These are phyloP conservation scores for Colletotrichum navitas DNA, from an alignment of 2,329 filamentous ascomycete genomes.

Conservation along the genomic window DNA sequence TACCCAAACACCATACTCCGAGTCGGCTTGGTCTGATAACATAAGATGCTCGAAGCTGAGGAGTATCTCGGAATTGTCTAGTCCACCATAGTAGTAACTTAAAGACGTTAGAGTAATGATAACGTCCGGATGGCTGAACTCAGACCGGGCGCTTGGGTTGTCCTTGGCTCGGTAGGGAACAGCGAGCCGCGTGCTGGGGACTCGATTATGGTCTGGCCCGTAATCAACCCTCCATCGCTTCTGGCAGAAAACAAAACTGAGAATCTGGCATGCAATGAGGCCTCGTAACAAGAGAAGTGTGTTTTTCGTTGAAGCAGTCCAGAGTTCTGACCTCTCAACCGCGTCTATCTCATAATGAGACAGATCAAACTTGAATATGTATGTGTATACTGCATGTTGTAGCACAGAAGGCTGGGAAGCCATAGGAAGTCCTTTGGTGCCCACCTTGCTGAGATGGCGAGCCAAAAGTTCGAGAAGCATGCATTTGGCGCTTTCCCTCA, in stretches of 20 bases:
- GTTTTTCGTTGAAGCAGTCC: slow-evolving; percentile 49
- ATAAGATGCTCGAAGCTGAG: slow-evolving; percentile 60
- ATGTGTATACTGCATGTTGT: slow-evolving; percentile 53
- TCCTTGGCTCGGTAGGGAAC: slow-evolving; percentile 74
- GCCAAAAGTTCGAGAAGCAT: slow-evolving; percentile 53
- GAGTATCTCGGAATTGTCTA: slow-evolving; percentile 64
- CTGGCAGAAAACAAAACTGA: slow-evolving; percentile 64
- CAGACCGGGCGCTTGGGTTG: slow-evolving; percentile 64
- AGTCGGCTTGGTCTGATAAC: slow-evolving; percentile 63
- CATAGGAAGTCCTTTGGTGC: slow-evolving; percentile 58
- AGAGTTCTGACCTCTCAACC: slow-evolving; percentile 55
- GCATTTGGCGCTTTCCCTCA: slow-evolving; percentile 51
- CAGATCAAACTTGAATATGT: slow-evolving; percentile 57
- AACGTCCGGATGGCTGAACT: slow-evolving; percentile 73
- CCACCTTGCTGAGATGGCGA: slow-evolving; percentile 56
- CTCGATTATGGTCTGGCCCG: slow-evolving; percentile 61
- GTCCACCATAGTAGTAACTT: slow-evolving; percentile 68
- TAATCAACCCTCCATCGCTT: slow-evolving; percentile 78
- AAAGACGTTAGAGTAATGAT: slow-evolving; percentile 68
- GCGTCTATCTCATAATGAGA: slow-evolving; percentile 47
- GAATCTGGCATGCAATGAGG: slow-evolving; percentile 66
- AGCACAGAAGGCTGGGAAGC: slow-evolving; percentile 49
- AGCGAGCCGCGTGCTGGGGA: slow-evolving; percentile 60
- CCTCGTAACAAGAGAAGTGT: slow-evolving; percentile 65
- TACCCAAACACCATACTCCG: slow-evolving; percentile 66